Base-by-base conservation (phyloP, 139 green algal species). In the Coelastrella sp. region DNA sequence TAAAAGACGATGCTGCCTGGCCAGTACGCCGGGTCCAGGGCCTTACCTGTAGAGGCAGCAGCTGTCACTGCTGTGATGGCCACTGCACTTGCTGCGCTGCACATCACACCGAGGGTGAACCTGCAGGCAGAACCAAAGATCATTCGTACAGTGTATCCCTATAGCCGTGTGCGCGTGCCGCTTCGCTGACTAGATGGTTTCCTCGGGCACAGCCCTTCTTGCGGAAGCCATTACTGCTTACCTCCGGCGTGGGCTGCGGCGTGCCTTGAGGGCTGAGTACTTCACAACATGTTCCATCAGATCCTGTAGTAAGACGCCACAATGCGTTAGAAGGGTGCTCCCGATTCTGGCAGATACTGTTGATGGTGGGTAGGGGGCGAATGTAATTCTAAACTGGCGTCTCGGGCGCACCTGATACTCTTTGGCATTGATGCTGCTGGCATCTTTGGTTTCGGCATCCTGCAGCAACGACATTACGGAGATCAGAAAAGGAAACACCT, bases 341-440 rank as follows among this genome's bases (percentile, higher is more conserved):
- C 8, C 14, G 74, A 10, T 32, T 80, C 13, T 5, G 14, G 5
- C 23, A 8, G 61, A 57, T 80, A 19, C 73, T 20, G 17, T 59
- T 58, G 74, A 58, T 16, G 74, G n/a, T 13, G 22, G 74, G 7
- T 5, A 5, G 22, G 23, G 23, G 7, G 14, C 10, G 23, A 5
- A 57, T 7, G 59, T 59, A 16, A 13, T 86, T 59, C 59, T 56
- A 74, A 85, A 13, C 16, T 7, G 23, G 61, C 64, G 54, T 64
- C 47, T n/a, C 47, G 6, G 8, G 81, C 81, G 60, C 32, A 87
- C 81, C 81, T 87, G 81, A 23, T 59, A 87, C 64, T 87, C 81
- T 32, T 54, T 64, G 4, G 81, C 23, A 54, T 17, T 77, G 61
- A 87, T 77, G 13, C 22, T 56, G 23, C 23, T 68, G 8, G 17